These are phyloP conservation scores for Dryadomyces quercus-mongolicae DNA, from an alignment of 2,329 filamentous ascomycete genomes.

Conservation along the genomic window DNA sequence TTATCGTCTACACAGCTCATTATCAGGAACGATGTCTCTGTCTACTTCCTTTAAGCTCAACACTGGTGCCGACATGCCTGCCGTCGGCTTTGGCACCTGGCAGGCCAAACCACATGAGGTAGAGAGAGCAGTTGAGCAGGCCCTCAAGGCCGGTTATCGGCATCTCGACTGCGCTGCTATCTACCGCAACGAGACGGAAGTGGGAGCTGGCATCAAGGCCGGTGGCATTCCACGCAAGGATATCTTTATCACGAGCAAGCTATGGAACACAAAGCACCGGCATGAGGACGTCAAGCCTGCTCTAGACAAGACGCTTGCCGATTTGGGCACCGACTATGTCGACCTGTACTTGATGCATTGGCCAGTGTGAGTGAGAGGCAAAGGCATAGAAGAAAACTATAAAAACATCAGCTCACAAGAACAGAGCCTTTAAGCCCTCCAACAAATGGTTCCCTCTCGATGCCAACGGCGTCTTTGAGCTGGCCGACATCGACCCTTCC, in stretches of 20 bases:
- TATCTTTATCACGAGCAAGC: constrained; percentile 8
- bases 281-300: constrained; percentile 26
- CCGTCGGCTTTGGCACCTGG: constrained; percentile 29
- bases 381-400: too few relatives aligned
- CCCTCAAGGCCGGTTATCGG: constrained; percentile 28
- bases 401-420: not conserved
- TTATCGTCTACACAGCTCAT: not conserved
- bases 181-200: constrained; percentile 6
- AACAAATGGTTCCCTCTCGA: constrained; percentile 26
- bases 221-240: constrained; percentile 8
- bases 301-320: constrained; percentile 18
- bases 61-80: constrained; percentile 27
- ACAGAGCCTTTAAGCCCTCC: constrained; percentile 29
- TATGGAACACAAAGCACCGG: constrained; percentile 5
- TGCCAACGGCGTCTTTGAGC: constrained; percentile 50
- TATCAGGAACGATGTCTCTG: constrained; percentile 1
- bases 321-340: constrained; percentile 25
- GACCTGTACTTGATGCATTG: constrained; percentile 9
- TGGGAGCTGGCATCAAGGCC: constrained; percentile 6
- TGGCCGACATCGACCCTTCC: constrained; percentile 36
- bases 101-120: constrained; percentile 27
- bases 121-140: constrained; percentile 32
- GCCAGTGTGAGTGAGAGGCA: not conserved
- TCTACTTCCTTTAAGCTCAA: constrained; percentile 23
- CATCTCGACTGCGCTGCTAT: constrained; percentile 18